Evolutionary conservation across 768 basidiomycete species (phyloP), one percentile per base, ranked within the genome.

Genomic region (Tephrocybe sp.): DNA sequence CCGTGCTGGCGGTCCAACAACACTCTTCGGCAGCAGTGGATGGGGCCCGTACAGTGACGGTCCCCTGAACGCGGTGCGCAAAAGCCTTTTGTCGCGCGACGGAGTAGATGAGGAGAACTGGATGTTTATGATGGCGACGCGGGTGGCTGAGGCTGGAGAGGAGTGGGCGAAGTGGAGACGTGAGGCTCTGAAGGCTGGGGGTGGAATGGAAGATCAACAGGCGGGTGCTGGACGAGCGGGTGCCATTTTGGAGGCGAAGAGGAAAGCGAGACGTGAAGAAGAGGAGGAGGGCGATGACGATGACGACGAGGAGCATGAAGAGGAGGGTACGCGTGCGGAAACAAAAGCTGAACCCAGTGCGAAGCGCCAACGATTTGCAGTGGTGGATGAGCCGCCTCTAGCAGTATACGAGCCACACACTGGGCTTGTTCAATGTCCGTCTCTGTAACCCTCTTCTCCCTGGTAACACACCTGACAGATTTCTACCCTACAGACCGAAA

Each of bases 1-100:
- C 71, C 86, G 90, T 39, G 85, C 93, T 0, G 93, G 94, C 0
- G 94, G 94, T 0, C 90, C 93, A 0, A 96, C 94, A 1, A 98
- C 96, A 0, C 80, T 94, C 38, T 98, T 97, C 59, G 95, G 90
- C 15, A 80, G 80, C 0, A 77, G 77, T 14, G 95, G 95, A 0
- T 81, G 85, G 75, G 91, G 93, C 2, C 93, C 94, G 0, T 96
- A 85, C 67, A 90, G 89, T 50, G 90, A 93, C 59, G 91, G 91
- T 1, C 92, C 91, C 0, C 72, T 92, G 53, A 90, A 88, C 56
- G 86, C 87, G 0, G 90, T 93, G 52, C 79, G 90, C 60, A 92
- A 94, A 69, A 85, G 86, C 21, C 66, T 88, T 61, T 66, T 95
- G 49, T 78, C 82, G 38, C 75, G 88, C n/a, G 87, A 90, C 53